Base-by-base conservation (phyloP, 163 green algal genomes). In the Scenedesmus sp. region DNA sequence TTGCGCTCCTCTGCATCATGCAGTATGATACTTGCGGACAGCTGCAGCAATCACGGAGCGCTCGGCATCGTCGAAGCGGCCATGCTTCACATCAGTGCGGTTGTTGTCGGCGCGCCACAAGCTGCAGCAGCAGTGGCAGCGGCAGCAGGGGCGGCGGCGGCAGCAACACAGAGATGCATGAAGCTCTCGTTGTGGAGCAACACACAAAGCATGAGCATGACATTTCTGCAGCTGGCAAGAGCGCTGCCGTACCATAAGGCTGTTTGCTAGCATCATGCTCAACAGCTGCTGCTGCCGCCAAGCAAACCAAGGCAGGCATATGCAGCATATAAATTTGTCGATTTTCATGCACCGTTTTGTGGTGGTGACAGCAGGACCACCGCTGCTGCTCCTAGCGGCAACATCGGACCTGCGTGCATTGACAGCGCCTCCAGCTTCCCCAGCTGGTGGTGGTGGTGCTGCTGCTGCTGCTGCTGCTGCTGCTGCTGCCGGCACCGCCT, bases 81-180 rank as follows among this genome's bases (percentile, higher is more conserved):
- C 96, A 59, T 91, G 94, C 93, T 96, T 97, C 77, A 97, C 92
- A 73, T 97, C 93, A 0, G 82, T 88, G 4, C 95, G 94, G 91
- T 93, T 88, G 84, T 93, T 88, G 83, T 93, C 92, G 12, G 91
- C 90, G 18, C 93, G 92, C 95, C 95, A 97, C 0, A 82, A 73
- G 89, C 85, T 60, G 73, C 59, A 52, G 7, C 79, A 9, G 26
- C 18, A 6, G 34, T 60, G 4, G 62, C 85, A 52, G 93, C 86
- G 18, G 64, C 56, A 55, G 34, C 34, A 0, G 34, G 34, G 34
- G 34, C 34, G 34, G 34, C 34, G 0, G 34, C 34, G 34, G 34
- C 85, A 67, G 62, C 66, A 12, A 5, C 4, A 67, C 62, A 55
- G 18, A 3, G 85, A 0, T 70, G 34, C 34, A 46, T 66, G 20